Evolutionary conservation across 306 rosid species (phyloP).

Genomic region (Benincasa hispida): DNA sequence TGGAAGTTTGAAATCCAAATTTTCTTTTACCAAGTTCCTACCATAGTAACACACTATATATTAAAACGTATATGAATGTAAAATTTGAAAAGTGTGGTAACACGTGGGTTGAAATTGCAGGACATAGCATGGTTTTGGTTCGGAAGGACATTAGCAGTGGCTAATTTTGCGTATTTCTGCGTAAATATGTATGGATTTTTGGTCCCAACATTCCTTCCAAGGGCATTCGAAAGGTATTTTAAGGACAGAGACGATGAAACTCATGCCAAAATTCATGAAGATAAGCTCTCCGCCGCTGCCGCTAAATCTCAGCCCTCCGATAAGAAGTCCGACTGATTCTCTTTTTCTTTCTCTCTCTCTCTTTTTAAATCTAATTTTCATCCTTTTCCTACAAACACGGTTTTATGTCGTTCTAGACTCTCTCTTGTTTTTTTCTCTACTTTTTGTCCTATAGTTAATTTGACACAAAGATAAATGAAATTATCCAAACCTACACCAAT

Average conservation of each 20-base stretch:
- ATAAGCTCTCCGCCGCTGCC: constrained; percentile 23
- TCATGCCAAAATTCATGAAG: constrained; percentile 40
- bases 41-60: no score
- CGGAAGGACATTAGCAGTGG: constrained; percentile 46
- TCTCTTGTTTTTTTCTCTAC: no score
- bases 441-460: no score
- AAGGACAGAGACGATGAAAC: constrained; percentile 45
- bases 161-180: constrained; percentile 44
- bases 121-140: constrained; percentile 66
- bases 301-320: constrained; percentile 12
- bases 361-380: no score
- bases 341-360: neutral
- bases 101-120: constrained; percentile 19
- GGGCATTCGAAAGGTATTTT: constrained; percentile 65
- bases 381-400: neutral
- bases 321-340: constrained; percentile 21
- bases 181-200: constrained; percentile 55
- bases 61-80: neutral
- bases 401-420: neutral
- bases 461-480: no score
- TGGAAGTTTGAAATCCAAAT: no score
- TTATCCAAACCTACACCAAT: no score
- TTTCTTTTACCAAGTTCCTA: no score
- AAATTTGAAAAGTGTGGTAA: no score
- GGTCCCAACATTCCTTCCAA: constrained; percentile 69